phyloP scores from a whole-genome alignment of 2,329 filamentous ascomycete species.

The Rhynchosporium agropyri region DNA sequence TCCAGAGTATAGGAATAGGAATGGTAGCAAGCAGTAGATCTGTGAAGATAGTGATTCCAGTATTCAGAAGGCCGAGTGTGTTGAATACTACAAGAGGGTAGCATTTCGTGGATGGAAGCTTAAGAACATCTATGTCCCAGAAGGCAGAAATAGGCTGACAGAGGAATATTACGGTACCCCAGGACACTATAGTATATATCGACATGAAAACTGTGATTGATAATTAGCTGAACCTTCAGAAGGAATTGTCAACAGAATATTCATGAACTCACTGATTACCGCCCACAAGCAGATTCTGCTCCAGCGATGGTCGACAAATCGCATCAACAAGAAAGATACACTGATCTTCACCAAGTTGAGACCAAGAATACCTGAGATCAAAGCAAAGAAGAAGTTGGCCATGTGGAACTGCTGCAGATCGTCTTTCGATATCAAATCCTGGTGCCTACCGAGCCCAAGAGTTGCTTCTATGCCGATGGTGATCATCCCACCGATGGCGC shows the following conservation, averaged over 20 bases:
- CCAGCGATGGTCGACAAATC: slow-evolving; percentile 11
- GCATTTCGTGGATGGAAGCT: slow-evolving; percentile 2
- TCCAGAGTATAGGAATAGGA: slow-evolving; percentile 47
- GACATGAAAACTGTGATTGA: slow-evolving; percentile 24
- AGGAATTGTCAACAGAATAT: neutral
- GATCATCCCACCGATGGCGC: slow-evolving; percentile 5
- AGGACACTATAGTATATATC: slow-evolving; percentile 20
- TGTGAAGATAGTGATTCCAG: slow-evolving; percentile 40
- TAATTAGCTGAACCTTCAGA: slow-evolving; percentile 1
- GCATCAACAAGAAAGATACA: slow-evolving; percentile 6
- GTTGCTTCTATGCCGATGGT: slow-evolving; percentile 4
- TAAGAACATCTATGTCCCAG: slow-evolving; percentile 32
- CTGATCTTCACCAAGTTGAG: slow-evolving; percentile 12
- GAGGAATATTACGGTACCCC: slow-evolving; percentile 25
- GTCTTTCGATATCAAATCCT: slow-evolving; percentile 11
- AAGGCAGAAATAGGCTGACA: slow-evolving; percentile 1
- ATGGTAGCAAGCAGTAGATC: slow-evolving; percentile 47
- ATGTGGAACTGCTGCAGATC: slow-evolving; percentile 5
- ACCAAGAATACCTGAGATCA: slow-evolving; percentile 12
- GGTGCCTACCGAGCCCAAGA: neutral
- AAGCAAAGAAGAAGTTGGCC: slow-evolving; percentile 9
- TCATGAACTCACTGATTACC: neutral
- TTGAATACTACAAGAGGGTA: slow-evolving; percentile 5
- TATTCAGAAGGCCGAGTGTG: slow-evolving; percentile 9
- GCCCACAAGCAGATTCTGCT: slow-evolving; percentile 2